A percentile compares a stretch with the other conserved stretches of the same genome.
These are phyloP conservation scores for Stipa capillata DNA, from an alignment of 176 grass and related monocot species.

Conservation along the genomic window DNA sequence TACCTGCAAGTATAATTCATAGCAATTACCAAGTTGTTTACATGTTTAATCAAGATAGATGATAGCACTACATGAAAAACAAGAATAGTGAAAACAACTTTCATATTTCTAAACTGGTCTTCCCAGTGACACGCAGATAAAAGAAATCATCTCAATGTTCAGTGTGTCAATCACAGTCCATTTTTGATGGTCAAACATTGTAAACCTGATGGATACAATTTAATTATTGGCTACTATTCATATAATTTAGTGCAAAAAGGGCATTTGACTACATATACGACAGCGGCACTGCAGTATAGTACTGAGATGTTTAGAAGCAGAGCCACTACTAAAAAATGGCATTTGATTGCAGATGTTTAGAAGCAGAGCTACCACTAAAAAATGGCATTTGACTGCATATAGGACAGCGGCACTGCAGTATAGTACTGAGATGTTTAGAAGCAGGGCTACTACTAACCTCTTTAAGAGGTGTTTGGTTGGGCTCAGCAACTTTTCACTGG, in stretches of 20 bases:
- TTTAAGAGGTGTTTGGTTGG: too few relatives aligned
- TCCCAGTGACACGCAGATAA: too few relatives aligned
- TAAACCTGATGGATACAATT: not conserved
- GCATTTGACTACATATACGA: not conserved
- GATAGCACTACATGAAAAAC: not conserved
- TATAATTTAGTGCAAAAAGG: not conserved
- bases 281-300: not conserved
- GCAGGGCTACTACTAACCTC: slow-evolving; percentile 36
- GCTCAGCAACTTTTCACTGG: too few relatives aligned
- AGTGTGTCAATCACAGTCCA: too few relatives aligned
- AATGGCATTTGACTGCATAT: not conserved
- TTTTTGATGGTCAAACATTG: too few relatives aligned
- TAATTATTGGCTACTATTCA: not conserved
- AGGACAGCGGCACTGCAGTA: not conserved
- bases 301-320: too few relatives aligned
- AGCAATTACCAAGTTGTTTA: not conserved
- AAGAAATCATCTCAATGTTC: too few relatives aligned
- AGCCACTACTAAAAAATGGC: too few relatives aligned
- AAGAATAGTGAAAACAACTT: not conserved
- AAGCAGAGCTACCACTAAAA: too few relatives aligned
- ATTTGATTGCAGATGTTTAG: not conserved
- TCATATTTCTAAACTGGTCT: not conserved
- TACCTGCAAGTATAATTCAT: too few relatives aligned
- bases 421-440: not conserved
- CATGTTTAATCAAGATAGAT: not conserved